Percentiles rank a stretch among this genome's conserved stretches.
These are phyloP conservation scores for Casuarina cunninghamiana DNA, from an alignment of 306 rosid genomes.

Conservation along the genomic window DNA sequence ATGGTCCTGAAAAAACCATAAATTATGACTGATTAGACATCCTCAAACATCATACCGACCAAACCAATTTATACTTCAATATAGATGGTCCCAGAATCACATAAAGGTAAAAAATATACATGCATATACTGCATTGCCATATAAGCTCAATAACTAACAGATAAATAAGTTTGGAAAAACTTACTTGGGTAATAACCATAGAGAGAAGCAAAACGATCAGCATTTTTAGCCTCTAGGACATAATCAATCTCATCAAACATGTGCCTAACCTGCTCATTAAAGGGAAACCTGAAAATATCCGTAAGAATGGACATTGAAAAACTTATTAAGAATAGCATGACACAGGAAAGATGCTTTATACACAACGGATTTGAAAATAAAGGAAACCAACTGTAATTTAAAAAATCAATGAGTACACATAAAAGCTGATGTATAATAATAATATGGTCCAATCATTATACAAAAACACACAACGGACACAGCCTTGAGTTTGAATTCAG, in stretches of 20 bases:
- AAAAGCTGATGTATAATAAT: background rate
- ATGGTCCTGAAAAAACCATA: background rate
- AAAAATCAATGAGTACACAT: background rate
- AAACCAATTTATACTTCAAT: background rate
- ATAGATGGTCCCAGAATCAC: background rate
- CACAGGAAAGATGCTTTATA: background rate
- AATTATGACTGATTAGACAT: background rate
- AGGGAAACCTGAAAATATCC: background rate
- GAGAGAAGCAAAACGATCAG: slow-evolving; percentile 86
- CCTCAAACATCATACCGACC: background rate
- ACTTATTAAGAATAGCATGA: background rate
- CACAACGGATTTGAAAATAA: background rate
- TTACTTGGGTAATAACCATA: slow-evolving; percentile 65
- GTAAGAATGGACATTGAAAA: slow-evolving; percentile 21
- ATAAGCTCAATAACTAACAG: background rate
- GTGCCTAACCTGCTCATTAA: slow-evolving; percentile 84
- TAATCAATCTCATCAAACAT: slow-evolving; percentile 99
- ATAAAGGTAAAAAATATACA: background rate
- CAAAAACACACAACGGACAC: background rate
- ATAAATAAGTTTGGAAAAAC: slow-evolving; percentile 20
- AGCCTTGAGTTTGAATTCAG: background rate
- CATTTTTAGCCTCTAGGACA: slow-evolving; percentile 83
- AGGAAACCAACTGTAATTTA: background rate
- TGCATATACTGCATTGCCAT: background rate
- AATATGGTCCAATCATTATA: background rate